A percentile compares a stretch with the other conserved stretches of the same genome.
These are phyloP conservation scores for Plasmodium sp. DNA, from an alignment of 169 alveolate species.

Conservation along the genomic window DNA sequence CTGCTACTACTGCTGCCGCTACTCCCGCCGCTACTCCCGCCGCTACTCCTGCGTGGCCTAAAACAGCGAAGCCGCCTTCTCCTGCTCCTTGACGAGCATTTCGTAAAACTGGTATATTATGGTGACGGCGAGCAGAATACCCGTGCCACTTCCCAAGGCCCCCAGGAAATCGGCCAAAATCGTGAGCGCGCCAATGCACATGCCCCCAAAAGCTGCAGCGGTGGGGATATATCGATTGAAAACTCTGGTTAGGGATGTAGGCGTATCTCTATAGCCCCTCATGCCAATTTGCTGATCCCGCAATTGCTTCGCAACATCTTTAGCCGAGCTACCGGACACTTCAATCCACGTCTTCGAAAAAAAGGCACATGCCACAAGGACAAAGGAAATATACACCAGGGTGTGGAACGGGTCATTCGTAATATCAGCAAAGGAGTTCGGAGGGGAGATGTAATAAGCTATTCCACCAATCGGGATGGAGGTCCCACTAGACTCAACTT, in stretches of 20 bases:
- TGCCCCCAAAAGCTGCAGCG: conserved; percentile 99
- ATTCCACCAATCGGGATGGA: conserved; percentile 99
- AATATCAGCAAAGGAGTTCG: conserved; percentile 92
- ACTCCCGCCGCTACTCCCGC: too few relatives aligned
- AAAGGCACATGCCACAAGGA: conserved; percentile 97
- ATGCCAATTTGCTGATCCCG: conserved; percentile 96
- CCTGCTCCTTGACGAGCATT: conserved; percentile 96
- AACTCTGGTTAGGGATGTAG: conserved; percentile 85
- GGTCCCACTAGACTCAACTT: conserved; percentile 95
- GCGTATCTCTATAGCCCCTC: conserved; percentile 88
- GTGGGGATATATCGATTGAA: conserved; percentile 97
- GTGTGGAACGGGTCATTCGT: conserved; percentile 98
- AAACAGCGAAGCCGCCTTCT: conserved; percentile 90
- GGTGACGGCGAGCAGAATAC: conserved; percentile 97
- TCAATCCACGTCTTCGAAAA: conserved; percentile 99
- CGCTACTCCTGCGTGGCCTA: not conserved
- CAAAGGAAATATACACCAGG: conserved; percentile 97
- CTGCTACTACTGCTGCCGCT: too few relatives aligned
- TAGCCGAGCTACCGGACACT: conserved; percentile 98
- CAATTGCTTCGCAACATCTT: conserved; percentile 99
- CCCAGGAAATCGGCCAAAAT: conserved; percentile 99
- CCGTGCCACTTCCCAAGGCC: conserved; percentile 99
- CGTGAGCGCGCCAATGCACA: conserved; percentile 99
- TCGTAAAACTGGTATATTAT: conserved; percentile 99
- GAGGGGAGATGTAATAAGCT: conserved; percentile 99